These are phyloP conservation scores for Amorphotheca resinae DNA, from an alignment of 495 filamentous ascomycete genomes.

Conservation along the genomic window DNA sequence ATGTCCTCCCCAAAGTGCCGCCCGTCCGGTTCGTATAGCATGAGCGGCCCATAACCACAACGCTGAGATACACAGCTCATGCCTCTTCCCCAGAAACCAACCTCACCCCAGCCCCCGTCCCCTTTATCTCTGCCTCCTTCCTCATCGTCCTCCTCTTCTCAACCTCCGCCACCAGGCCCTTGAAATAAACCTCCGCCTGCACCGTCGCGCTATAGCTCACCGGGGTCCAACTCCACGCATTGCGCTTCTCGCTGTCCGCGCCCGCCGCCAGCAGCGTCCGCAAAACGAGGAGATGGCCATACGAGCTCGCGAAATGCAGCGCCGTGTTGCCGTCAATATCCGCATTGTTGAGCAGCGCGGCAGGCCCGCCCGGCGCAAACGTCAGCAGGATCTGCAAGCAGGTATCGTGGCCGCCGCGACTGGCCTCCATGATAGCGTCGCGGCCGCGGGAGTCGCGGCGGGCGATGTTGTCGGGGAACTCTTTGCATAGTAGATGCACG, in stretches of 20 bases:
- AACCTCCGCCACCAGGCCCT: slow-evolving; percentile 19
- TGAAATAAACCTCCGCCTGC: slow-evolving; percentile 22
- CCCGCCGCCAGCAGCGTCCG: slow-evolving; percentile 58
- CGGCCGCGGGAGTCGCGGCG: slow-evolving; percentile 43
- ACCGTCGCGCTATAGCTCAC: slow-evolving; percentile 56
- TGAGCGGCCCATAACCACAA: too few relatives aligned
- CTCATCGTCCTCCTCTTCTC: slow-evolving; percentile 27
- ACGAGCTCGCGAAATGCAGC: slow-evolving; percentile 53
- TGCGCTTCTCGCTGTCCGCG: slow-evolving; percentile 49
- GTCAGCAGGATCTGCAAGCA: slow-evolving; percentile 47
- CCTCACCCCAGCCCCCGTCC: slow-evolving; percentile 19
- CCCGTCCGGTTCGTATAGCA: too few relatives aligned
- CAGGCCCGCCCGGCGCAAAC: slow-evolving; percentile 32
- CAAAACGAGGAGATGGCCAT: slow-evolving; percentile 61
- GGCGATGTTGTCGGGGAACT: slow-evolving; percentile 30
- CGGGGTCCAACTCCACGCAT: slow-evolving; percentile 61
- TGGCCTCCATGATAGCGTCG: slow-evolving; percentile 46
- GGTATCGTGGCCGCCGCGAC: slow-evolving; percentile 43
- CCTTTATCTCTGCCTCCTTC: slow-evolving; percentile 21
- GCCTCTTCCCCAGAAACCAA: slow-evolving; percentile 7
- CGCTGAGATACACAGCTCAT: not conserved
- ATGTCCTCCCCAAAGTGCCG: too few relatives aligned
- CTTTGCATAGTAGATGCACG: slow-evolving; percentile 42
- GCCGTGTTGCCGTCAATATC: slow-evolving; percentile 66
- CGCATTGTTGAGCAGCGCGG: slow-evolving; percentile 24